Evolutionary conservation across 768 basidiomycete species (phyloP), one percentile per base, ranked within the genome.

Genomic region (Termitomyces sp.): DNA sequence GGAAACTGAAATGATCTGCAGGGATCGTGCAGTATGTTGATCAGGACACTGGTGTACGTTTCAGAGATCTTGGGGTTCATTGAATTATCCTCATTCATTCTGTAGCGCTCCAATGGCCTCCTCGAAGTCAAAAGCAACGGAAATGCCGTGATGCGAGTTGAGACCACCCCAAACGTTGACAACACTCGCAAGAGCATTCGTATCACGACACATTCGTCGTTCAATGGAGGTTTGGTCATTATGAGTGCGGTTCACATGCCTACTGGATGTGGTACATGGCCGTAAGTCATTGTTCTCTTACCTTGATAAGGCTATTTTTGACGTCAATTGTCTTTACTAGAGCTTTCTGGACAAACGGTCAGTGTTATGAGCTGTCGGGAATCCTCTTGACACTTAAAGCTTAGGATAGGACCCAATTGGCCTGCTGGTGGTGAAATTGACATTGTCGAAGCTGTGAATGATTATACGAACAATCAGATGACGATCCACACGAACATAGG

Each of bases 161-260:
- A 96, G 65, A 94, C 90, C 6, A 95, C 92, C 5, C 77, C 82
- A 10, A 78, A 70, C 17, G 87, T 94, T 32, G 63, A 78, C n/a
- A 79, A 67, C 40, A 87, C 79, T 52, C 82, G 94, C 57, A 78
- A 83, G 68, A 87, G 88, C 60, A 78, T 96, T 38, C 85, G 94
- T 59, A 87, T 98, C 60, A 84, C 82, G 46, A 83, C 87, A 0
- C 66, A 83, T 28, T 67, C 73, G 50, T 69, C 72, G 2, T 88
- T 81, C 64, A 87, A 79, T 34, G 87, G 79, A 14, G 82, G 82
- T 8, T 74, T 97, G 35, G 76, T 93, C 58, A 75, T 94, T 45
- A 78, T 94, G 77, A 92, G 95, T 69, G 81, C 90, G 24, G 77
- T 84, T 24, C 93, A 96, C 67, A 92, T 94, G 87, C 93, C 93